Conservation (phyloP, 2,329 filamentous ascomycete species). For the Zopfia rhizophila region DNA sequence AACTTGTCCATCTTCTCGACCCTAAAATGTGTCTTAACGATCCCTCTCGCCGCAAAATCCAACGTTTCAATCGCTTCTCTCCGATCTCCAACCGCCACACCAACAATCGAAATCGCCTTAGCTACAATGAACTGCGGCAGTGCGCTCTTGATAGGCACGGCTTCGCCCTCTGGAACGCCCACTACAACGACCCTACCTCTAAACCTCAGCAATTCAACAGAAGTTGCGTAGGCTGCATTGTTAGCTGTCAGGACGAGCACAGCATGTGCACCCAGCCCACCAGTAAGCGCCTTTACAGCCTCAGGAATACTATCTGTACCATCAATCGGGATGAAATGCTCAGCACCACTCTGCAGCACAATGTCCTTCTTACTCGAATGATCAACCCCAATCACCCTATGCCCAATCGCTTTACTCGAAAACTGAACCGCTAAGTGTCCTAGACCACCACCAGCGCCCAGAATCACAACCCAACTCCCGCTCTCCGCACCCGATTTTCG, state of each 20-base stretch:
- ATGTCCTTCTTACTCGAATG: constrained; percentile 71
- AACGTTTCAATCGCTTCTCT: constrained; percentile 62
- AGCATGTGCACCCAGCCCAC: constrained; percentile 68
- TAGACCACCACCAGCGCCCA: constrained; percentile 69
- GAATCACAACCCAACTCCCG: constrained; percentile 69
- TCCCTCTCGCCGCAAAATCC: constrained; percentile 53
- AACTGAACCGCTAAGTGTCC: constrained; percentile 73
- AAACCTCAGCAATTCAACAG: constrained; percentile 55
- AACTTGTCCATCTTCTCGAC: constrained; percentile 60
- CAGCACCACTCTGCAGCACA: constrained; percentile 69
- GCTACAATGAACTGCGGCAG: constrained; percentile 54
- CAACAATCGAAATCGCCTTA: constrained; percentile 57
- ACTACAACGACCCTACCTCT: constrained; percentile 59
- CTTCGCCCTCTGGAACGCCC: constrained; percentile 59
- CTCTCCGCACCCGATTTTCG: constrained; percentile 68
- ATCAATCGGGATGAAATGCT: constrained; percentile 73
- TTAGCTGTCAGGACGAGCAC: constrained; percentile 66
- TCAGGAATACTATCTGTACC: constrained; percentile 61
- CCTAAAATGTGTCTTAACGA: constrained; percentile 61
- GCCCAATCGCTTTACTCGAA: constrained; percentile 68
- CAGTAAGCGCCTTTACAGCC: constrained; percentile 67
- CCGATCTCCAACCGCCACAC: constrained; percentile 58
- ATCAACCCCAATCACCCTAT: constrained; percentile 74
- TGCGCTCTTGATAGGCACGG: constrained; percentile 56
- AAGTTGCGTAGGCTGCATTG: constrained; percentile 58